phyloP scores from a whole-genome alignment of 179 eudicot genomes.

The Silene coronaria region DNA sequence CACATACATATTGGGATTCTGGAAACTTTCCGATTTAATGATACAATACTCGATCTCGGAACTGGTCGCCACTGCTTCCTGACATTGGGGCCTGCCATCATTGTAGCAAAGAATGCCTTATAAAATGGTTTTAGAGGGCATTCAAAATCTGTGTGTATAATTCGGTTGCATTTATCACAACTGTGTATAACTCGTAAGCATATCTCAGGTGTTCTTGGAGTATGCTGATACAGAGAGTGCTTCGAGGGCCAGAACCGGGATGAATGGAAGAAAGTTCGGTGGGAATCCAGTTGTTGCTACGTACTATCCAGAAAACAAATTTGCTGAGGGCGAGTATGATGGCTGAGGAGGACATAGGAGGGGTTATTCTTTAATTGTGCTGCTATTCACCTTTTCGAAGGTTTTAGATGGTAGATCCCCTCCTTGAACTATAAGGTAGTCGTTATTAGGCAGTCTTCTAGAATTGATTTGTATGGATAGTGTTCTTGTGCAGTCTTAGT shows the following conservation, averaged over 20 bases:
- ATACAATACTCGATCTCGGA: not conserved
- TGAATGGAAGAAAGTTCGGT: constrained; percentile 87
- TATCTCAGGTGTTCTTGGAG: constrained; percentile 78
- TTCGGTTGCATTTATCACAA: not conserved
- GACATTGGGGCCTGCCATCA: not conserved
- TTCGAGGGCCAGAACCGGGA: constrained; percentile 58
- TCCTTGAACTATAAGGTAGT: not conserved
- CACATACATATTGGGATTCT: not conserved
- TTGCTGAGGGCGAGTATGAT: constrained; percentile 61
- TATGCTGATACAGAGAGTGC: constrained; percentile 66
- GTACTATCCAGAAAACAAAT: constrained; percentile 67
- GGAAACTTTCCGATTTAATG: not conserved
- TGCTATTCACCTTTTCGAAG: not conserved
- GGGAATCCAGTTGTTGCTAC: constrained; percentile 83
- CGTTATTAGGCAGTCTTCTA: not conserved
- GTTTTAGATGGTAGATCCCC: not conserved
- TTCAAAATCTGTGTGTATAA: not conserved
- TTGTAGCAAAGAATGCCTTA: not conserved
- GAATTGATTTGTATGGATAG: not conserved
- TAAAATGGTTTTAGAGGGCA: not conserved
- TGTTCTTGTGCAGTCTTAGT: not conserved
- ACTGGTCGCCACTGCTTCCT: not conserved
- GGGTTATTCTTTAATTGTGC: not conserved
- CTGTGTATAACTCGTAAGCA: not conserved
- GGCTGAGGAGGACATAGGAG: constrained; percentile 32